Conservation (phyloP, 148 eudicot species). For the Rhododendron griersonianum region DNA sequence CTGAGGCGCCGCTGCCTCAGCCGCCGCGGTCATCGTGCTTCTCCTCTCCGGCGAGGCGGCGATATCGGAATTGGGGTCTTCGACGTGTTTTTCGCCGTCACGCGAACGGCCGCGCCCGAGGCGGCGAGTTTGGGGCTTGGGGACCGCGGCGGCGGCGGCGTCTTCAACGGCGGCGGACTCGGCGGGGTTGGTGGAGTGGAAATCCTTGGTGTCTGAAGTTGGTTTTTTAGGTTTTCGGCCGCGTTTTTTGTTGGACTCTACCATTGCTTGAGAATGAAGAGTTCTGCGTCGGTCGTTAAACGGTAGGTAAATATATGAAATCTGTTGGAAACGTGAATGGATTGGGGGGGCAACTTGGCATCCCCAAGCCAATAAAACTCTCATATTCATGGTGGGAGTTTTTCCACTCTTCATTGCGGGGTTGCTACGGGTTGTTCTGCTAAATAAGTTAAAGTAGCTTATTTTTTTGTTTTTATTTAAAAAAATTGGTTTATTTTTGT, state of each 20-base stretch:
- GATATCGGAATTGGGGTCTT: constrained; percentile 4
- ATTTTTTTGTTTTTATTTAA: no score
- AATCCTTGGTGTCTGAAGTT: constrained; percentile 2
- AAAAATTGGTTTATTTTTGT: no score
- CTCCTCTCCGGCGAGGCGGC: constrained; percentile 29
- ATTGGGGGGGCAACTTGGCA: no score
- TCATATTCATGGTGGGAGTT: no score
- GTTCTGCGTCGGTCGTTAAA: neutral
- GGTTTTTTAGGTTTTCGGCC: constrained; percentile 12
- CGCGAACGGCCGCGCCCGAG: constrained; percentile 26
- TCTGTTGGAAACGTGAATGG: no score
- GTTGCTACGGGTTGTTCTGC: no score
- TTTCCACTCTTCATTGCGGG: no score
- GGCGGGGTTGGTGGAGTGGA: neutral
- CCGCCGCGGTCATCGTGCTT: neutral
- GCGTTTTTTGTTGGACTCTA: neutral
- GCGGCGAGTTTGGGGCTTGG: constrained; percentile 6
- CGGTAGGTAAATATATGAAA: no score
- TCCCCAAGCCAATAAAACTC: no score
- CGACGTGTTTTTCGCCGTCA: constrained; percentile 14
- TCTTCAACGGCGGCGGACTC: constrained; percentile 2
- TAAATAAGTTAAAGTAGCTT: no score
- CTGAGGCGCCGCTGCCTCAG: neutral
- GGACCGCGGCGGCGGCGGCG: constrained; percentile 7
- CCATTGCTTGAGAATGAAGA: neutral